Evolutionary conservation across 2,329 filamentous ascomycete species (phyloP).

Genomic region (Beauveria bassiana): DNA sequence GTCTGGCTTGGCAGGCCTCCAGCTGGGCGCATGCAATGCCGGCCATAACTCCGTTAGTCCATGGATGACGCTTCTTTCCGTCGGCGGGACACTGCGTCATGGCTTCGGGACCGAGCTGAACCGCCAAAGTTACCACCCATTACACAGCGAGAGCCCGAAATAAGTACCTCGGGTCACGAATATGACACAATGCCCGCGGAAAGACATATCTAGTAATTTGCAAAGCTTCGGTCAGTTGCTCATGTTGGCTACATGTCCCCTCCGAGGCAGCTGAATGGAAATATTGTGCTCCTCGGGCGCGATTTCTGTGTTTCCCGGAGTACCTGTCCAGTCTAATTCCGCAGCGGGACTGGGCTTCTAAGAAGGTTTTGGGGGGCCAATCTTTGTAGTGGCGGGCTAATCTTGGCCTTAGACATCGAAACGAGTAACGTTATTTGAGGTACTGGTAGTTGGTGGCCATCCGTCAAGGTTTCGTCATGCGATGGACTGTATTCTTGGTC

Average conservation of each 20-base stretch:
- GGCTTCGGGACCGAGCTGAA: neutral
- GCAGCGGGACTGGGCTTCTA: neutral
- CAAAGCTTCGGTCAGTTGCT: neutral
- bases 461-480: neutral
- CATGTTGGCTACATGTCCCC: neutral
- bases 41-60: neutral
- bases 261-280: too few relatives aligned
- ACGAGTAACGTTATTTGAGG: neutral
- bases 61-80: slow-evolving; percentile 2
- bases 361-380: neutral
- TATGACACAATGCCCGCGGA: neutral
- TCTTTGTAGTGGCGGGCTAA: neutral
- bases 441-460: neutral
- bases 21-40: neutral
- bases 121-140: neutral
- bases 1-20: neutral
- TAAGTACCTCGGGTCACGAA: neutral
- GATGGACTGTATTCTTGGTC: neutral
- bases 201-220: neutral
- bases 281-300: neutral
- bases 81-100: neutral
- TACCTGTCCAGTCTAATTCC: neutral
- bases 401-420: neutral
- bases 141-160: neutral
- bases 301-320: neutral